Percentiles rank a stretch among this genome's conserved stretches.
These are phyloP conservation scores for Chrysophaeum taylorii DNA, from an alignment of 352 stramenopile genomes.

Conservation along the genomic window DNA sequence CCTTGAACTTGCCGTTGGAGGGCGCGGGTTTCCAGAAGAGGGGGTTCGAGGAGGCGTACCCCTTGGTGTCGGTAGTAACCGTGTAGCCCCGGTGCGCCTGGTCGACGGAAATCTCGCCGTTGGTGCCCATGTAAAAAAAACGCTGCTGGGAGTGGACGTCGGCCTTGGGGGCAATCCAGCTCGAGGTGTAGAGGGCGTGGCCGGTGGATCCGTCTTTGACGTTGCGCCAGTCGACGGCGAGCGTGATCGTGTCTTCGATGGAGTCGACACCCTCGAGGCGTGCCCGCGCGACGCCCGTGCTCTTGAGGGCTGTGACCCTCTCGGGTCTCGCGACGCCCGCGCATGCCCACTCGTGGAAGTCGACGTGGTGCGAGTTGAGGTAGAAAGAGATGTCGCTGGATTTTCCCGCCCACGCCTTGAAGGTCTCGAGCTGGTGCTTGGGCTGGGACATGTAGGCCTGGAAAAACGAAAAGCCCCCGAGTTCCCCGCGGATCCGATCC, in stretches of 20 bases:
- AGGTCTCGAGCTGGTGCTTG: conserved; percentile 42
- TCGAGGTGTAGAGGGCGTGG: conserved; percentile 64
- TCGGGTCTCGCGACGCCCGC: conserved; percentile 49
- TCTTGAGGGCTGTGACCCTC: conserved; percentile 55
- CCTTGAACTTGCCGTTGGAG: conserved; percentile 65
- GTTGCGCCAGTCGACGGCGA: conserved; percentile 74
- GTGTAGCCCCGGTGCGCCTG: conserved; percentile 74
- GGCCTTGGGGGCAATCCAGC: conserved; percentile 63
- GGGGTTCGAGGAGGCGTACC: conserved; percentile 66
- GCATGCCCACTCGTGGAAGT: conserved; percentile 76
- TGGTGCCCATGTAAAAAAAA: conserved; percentile 76
- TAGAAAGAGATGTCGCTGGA: conserved; percentile 77
- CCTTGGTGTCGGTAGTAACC: conserved; percentile 52
- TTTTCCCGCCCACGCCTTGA: conserved; percentile 71
- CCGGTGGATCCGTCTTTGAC: conserved; percentile 48
- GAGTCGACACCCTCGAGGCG: conserved; percentile 43
- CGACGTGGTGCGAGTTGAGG: conserved; percentile 78
- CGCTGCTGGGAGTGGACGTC: conserved; percentile 78
- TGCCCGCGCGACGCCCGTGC: conserved; percentile 56
- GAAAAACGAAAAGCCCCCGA: conserved; percentile 75
- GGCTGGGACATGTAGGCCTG: conserved; percentile 80
- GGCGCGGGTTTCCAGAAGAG: conserved; percentile 84
- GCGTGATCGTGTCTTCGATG: conserved; percentile 79
- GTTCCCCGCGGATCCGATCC: conserved; percentile 49
- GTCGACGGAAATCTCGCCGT: conserved; percentile 72